Evolutionary conservation across 768 basidiomycete species (phyloP), one percentile per base, ranked within the genome.

Genomic region (Baorangia bicolor): DNA sequence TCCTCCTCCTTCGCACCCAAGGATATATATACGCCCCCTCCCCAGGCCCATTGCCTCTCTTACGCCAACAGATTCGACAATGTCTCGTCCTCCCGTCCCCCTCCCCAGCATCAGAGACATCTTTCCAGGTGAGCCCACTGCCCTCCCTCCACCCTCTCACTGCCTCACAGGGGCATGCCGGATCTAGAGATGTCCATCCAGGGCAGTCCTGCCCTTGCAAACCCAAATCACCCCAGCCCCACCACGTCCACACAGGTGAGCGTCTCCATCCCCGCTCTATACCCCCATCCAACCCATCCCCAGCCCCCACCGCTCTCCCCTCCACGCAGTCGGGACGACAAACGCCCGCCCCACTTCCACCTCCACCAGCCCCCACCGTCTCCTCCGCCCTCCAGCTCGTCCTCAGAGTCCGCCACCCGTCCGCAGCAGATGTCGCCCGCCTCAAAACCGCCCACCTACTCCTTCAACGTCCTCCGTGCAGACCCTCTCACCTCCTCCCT

Each of bases 61-160:
- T 13, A 5, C 48, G 2, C 35, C 21, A 34, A 23, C 40, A 20
- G 0, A 13, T 7, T 0, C 18, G 2, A 21, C 27, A 33, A 71
- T 70, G 69, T 56, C 70, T 30, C 68, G 66, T 25, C 61, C 59
- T 1, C 58, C 58, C 9, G 65, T 71, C 1, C 68, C 76, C 2
- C 69, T 83, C 27, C 82, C 81, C 25, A 78, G 79, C 60, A 81
- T 82, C 33, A 74, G 77, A 21, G 80, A 82, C 56, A 79, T 83
- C 74, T 84, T 83, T 57, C 82, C 82, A 43, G 80, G 82, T 79
- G 59, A 40, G 71, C 53, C 13, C 21, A 27, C 30, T 27, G 21
- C 49, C 30, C 39, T 18, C 7, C 14, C 44, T 10, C 30, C 9
- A 0, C 12, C 42, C 30, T 31, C 43, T 20, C 48, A n/a, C 18